These are phyloP conservation scores for Heracleum sosnowskyi DNA, from an alignment of 129 eudicot species.

Conservation along the genomic window DNA sequence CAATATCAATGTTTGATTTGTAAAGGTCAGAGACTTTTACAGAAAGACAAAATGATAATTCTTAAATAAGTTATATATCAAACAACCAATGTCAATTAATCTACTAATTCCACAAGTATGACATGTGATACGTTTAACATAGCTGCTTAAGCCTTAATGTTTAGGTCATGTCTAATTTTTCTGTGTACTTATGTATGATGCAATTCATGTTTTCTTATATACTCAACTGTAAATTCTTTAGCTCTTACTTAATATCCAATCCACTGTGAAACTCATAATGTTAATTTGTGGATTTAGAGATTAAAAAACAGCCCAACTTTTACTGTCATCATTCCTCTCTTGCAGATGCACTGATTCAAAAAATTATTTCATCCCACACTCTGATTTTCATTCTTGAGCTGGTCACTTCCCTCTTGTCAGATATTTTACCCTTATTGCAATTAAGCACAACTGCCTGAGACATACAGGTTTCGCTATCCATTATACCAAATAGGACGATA, in stretches of 20 bases:
- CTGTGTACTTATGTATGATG: not conserved
- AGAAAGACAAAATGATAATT: not conserved
- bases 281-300: not conserved
- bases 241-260: not conserved
- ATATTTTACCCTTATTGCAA: not conserved
- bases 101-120: not conserved
- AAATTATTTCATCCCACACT: not conserved
- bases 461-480: not conserved
- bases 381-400: not conserved
- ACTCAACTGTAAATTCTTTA: not conserved
- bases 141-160: not conserved
- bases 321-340: not conserved
- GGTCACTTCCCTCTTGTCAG: not conserved
- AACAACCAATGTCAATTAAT: not conserved
- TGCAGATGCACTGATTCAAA: not conserved
- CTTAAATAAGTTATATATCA: not conserved
- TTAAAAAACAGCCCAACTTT: not conserved
- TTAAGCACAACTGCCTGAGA: not conserved
- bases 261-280: not conserved
- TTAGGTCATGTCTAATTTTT: not conserved
- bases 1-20: constrained; percentile 22
- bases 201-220: not conserved
- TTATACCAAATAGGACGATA: not conserved
- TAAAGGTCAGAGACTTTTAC: not conserved
- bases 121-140: not conserved